Evolutionary conservation across 2,329 filamentous ascomycete genomes (phyloP), one percentile per base, ranked within the genome.

Genomic region (Sclerotinia nivalis): DNA sequence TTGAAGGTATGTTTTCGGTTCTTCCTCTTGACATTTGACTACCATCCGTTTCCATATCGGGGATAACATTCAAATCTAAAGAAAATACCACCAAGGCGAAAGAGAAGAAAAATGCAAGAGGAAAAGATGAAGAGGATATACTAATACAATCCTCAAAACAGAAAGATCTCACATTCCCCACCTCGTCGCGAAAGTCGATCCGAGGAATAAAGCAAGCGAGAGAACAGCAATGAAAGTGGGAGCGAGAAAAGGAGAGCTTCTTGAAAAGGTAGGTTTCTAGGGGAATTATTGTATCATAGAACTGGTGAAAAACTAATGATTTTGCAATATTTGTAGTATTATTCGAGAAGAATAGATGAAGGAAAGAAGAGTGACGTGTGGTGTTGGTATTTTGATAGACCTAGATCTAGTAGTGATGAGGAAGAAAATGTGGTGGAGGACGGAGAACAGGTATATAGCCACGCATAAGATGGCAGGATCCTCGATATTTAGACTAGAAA

Each of bases 371-470:
- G 65, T 49, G 72, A 74, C 68, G 4, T 73, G 6, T 25, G 47
- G 4, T 74, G 71, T 70, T 75, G 74, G 74, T 72, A 72, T 69
- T 67, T 75, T 47, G 71, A 74, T 71, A 62, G 75, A 22, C 74
- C 75, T 34, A 71, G 59, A 15, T 31, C 13, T 13, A 45, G 18
- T 56, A 25, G n/a, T 13, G 40, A 59, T 13, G 47, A 56, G 31
- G 34, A 34, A 20, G 61, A 47, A n/a, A 25, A 13, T 22, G 31
- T 54, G 28, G 31, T 43, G 12, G 20, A n/a, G 20, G 25, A 66
- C 31, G 66, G 4, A 5, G 25, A 37, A 9, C 15, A 43, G 40
- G 13, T 4, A 43, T 18, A 4, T 18, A 43, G 40, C 15, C 4
- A 43, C 1, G 40, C 15, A 43, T 18, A 43, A 43, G 40, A 31